phyloP scores from a whole-genome alignment of 1,284 basidiomycete species.

The Fomitopsis betulina region DNA sequence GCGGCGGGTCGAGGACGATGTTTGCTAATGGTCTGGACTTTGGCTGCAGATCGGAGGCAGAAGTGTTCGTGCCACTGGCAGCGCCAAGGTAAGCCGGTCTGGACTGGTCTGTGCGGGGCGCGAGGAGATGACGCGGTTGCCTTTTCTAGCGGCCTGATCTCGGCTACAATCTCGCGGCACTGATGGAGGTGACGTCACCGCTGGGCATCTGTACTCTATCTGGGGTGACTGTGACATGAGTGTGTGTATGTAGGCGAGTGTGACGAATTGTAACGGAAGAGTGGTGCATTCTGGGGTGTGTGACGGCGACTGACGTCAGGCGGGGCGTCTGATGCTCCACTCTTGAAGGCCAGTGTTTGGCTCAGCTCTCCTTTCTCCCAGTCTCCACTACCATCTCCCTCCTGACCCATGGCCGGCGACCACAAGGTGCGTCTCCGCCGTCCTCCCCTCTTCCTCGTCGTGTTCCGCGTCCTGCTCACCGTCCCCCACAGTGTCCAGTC shows the following conservation, averaged over 20 bases:
- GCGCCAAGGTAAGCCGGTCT: slow-evolving; percentile 58
- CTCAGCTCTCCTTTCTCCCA: not conserved
- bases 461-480: slow-evolving; percentile 6
- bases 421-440: slow-evolving; percentile 28
- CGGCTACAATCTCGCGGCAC: slow-evolving; percentile 23
- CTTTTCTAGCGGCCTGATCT: slow-evolving; percentile 21
- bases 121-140: slow-evolving; percentile 21
- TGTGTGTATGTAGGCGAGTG: not conserved
- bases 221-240: not conserved
- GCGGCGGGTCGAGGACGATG: not conserved
- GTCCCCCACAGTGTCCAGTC: slow-evolving; percentile 51
- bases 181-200: slow-evolving; percentile 11
- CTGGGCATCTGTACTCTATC: not conserved
- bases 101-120: slow-evolving; percentile 5
- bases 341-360: not conserved
- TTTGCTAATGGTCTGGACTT: not conserved
- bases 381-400: slow-evolving; percentile 6
- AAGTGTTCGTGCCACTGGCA: slow-evolving; percentile 79
- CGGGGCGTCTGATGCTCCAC: not conserved
- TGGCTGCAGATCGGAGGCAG: slow-evolving; percentile 54
- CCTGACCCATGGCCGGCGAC: slow-evolving; percentile 31
- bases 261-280: not conserved
- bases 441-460: slow-evolving; percentile 7
- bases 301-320: slow-evolving; percentile 4
- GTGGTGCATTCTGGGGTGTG: not conserved